Percentiles rank a stretch among this genome's conserved stretches.
These are phyloP conservation scores for Scleroderma citrinum DNA, from an alignment of 768 basidiomycete genomes.

Conservation along the genomic window DNA sequence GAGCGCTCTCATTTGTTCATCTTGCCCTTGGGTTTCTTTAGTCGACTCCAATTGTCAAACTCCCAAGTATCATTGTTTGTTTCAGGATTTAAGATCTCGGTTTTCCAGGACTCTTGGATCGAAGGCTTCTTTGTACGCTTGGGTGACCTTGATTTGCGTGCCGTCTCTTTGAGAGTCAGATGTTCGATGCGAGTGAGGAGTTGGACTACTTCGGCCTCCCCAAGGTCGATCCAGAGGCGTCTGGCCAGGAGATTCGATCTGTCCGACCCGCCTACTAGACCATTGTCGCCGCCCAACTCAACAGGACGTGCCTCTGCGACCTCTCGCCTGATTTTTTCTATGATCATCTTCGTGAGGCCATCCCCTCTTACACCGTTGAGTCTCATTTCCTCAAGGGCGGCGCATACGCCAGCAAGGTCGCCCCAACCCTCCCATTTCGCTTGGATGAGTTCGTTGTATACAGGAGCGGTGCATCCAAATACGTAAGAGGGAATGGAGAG, in stretches of 20 bases:
- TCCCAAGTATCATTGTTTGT: constrained; percentile 37
- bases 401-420: constrained; percentile 72
- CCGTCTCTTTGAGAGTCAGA: constrained; percentile 25
- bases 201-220: constrained; percentile 45
- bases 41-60: constrained; percentile 43
- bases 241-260: constrained; percentile 32
- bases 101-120: constrained; percentile 40
- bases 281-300: constrained; percentile 16
- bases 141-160: constrained; percentile 11
- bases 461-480: constrained; percentile 81
- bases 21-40: not conserved
- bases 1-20: not conserved
- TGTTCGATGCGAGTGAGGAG: constrained; percentile 49
- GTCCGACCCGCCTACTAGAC: constrained; percentile 29
- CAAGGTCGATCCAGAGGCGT: constrained; percentile 39
- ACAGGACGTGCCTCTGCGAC: constrained; percentile 50
- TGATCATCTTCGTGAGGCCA: constrained; percentile 49
- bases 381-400: constrained; percentile 75
- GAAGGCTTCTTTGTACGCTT: not conserved
- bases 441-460: constrained; percentile 83
- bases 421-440: constrained; percentile 82
- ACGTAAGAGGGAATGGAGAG: constrained; percentile 79
- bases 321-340: constrained; percentile 59
- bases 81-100: constrained; percentile 20
- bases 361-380: constrained; percentile 72